phyloP scores from a whole-genome alignment of 2,329 filamentous ascomycete genomes.

The Apiospora phragmitis region DNA sequence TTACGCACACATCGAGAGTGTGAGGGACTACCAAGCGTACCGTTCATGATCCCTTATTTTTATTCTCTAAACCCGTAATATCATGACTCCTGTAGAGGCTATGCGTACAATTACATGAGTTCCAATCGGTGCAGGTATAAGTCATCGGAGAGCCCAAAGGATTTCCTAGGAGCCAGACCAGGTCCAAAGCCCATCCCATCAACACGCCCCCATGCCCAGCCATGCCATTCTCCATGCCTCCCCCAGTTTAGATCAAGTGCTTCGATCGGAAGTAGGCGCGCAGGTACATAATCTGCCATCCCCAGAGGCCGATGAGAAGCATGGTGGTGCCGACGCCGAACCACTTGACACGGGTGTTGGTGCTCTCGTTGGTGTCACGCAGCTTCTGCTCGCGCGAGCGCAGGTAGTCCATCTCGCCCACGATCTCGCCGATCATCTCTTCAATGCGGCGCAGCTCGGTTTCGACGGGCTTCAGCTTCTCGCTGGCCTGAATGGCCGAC shows the following conservation, averaged over 20 bases:
- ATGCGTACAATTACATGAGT: conserved; percentile 30
- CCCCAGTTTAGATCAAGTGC: conserved; percentile 31
- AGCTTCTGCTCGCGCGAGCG: conserved; percentile 88
- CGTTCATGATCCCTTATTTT: conserved; percentile 22
- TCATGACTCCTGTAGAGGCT: conserved; percentile 29
- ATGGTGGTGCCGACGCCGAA: conserved; percentile 94
- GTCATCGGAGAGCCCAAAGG: not conserved
- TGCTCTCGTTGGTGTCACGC: conserved; percentile 98
- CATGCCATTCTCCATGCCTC: not conserved
- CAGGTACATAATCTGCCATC: conserved; percentile 97
- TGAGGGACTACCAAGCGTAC: conserved; percentile 9
- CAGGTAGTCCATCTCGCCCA: conserved; percentile 95
- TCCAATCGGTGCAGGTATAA: not conserved
- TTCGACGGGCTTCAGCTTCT: conserved; percentile 98
- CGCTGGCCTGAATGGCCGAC: conserved; percentile 91
- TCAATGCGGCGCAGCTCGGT: conserved; percentile 91
- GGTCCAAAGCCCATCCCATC: not conserved
- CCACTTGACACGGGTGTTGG: conserved; percentile 98
- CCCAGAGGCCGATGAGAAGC: conserved; percentile 84
- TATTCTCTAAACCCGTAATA: conserved; percentile 23
- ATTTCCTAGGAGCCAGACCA: not conserved
- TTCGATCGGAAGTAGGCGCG: conserved; percentile 88
- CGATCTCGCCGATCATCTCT: conserved; percentile 86
- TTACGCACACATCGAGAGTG: not conserved
- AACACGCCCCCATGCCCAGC: not conserved